These are phyloP conservation scores for Starmerella tilneyi DNA, from an alignment of 805 yeast species.

Conservation along the genomic window DNA sequence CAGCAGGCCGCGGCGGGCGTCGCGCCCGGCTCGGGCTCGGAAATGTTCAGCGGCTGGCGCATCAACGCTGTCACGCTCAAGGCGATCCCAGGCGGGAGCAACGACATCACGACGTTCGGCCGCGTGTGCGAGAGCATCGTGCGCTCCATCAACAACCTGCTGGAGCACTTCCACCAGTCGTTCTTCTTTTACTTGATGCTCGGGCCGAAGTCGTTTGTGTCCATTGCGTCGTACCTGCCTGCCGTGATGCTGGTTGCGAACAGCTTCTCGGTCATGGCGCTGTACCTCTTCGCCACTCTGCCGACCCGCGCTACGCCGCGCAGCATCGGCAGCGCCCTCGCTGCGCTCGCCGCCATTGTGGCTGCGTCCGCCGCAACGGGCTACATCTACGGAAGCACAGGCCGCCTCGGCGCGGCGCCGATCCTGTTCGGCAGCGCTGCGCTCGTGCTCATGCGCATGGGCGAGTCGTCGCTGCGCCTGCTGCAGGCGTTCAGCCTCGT, in stretches of 20 bases:
- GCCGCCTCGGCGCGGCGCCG: not conserved
- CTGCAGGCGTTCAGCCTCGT: slow-evolving; percentile 43
- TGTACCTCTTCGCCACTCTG: slow-evolving; percentile 26
- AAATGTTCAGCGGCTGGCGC: slow-evolving; percentile 92
- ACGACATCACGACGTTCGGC: slow-evolving; percentile 85
- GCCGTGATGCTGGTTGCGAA: slow-evolving; percentile 64
- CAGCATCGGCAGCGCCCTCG: not conserved
- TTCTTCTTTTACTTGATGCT: slow-evolving; percentile 83
- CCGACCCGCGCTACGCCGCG: not conserved
- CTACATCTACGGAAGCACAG: not conserved
- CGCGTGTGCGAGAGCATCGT: slow-evolving; percentile 78
- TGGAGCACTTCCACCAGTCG: slow-evolving; percentile 95
- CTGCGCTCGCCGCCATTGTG: slow-evolving; percentile 24
- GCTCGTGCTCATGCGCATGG: not conserved
- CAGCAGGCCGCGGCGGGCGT: slow-evolving; percentile 60
- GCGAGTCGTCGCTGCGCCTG: slow-evolving; percentile 11
- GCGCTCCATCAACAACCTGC: slow-evolving; percentile 78
- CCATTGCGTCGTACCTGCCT: slow-evolving; percentile 89
- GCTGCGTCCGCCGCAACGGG: slow-evolving; percentile 30
- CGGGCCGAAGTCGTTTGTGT: slow-evolving; percentile 70
- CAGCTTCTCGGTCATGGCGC: slow-evolving; percentile 59
- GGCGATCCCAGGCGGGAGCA: slow-evolving; percentile 51
- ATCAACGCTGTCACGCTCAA: slow-evolving; percentile 77
- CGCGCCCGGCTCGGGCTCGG: slow-evolving; percentile 44
- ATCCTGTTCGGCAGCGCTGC: not conserved